A percentile compares a stretch with the other conserved stretches of the same genome.
These are phyloP conservation scores for Clonostachys sp. DNA, from an alignment of 2,329 filamentous ascomycete genomes.

Conservation along the genomic window DNA sequence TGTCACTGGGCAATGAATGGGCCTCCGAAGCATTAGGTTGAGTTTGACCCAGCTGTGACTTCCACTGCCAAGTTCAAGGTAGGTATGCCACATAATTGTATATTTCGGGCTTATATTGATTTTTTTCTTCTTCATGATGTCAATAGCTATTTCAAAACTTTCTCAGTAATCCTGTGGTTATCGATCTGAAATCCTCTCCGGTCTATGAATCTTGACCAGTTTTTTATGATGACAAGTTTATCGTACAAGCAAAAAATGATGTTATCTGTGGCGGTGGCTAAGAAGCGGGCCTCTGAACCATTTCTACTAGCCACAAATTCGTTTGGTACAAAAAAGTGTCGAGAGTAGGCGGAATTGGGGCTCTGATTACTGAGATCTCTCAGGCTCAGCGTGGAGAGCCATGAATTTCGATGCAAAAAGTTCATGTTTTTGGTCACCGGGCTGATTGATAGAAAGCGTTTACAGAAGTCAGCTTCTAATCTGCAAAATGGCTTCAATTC, in stretches of 20 bases:
- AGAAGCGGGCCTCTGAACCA: too few relatives aligned
- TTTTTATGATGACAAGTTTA: conserved; percentile 9
- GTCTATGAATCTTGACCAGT: conserved; percentile 7
- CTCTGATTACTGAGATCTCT: background rate
- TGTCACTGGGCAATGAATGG: too few relatives aligned
- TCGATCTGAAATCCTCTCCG: background rate
- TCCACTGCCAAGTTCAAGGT: too few relatives aligned
- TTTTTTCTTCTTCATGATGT: background rate
- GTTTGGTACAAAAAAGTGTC: conserved; percentile 11
- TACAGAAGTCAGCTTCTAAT: background rate
- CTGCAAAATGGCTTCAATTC: background rate
- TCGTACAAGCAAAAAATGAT: conserved; percentile 9
- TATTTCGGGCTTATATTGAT: background rate
- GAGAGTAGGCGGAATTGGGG: background rate
- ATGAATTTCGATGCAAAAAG: conserved; percentile 10
- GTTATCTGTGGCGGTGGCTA: conserved; percentile 1
- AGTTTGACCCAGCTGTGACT: too few relatives aligned
- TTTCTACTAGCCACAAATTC: conserved; percentile 4
- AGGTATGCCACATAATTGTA: too few relatives aligned
- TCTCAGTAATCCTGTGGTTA: background rate
- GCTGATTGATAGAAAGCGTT: conserved; percentile 7
- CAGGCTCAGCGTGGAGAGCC: conserved; percentile 7
- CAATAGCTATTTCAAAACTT: background rate
- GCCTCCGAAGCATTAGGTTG: too few relatives aligned
- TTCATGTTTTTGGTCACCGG: conserved; percentile 4